Evolutionary conservation across 1,284 basidiomycete genomes (phyloP), one percentile per base, ranked within the genome.

Genomic region (Malassezia pachydermatis): DNA sequence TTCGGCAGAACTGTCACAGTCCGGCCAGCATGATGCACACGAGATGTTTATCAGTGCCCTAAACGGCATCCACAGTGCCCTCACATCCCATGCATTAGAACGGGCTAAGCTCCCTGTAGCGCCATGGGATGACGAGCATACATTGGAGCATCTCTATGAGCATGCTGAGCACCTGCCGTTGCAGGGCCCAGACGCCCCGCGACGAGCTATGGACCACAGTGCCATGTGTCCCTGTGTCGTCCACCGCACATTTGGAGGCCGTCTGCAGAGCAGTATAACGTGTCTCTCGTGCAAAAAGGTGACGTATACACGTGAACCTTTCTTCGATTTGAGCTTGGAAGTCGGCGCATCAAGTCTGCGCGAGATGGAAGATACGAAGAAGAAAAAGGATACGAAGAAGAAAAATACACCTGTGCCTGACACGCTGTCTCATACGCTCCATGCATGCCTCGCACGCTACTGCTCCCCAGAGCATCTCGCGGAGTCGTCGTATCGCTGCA

Each of bases 11-110:
- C 76, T 95, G 3, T 81, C 87, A 7, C 88, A 87, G 1, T 86
- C 95, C 60, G 82, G 86, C 0, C 92, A 98, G 72, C 92, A 95
- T 65, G 90, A 90, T 58, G 86, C 88, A 0, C 87, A 92, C 73
- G 88, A 90, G 73, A 68, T 70, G 41, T 69, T 73, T 43, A 72
- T 72, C 36, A 62, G 59, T 10, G 59, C 65, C 3, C 55, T 70
- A 44, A 67, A 69, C 51, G 60, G 55, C 16, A 54, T 71, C 37
- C 69, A 71, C 40, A 48, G 47, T 1, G 55, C 62, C 1, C 53
- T 71, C 16, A 64, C 60, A 0, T 48, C 52, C 22, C 48, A 59
- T 7, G 54, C 61, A 11, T 46, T 60, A 14, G 50, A 59, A 41
- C 55, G 60, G 4, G 41, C 48, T 0, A 53, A 42, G 19, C 52